Evolutionary conservation across 164 flowering plant species (phyloP), one percentile per base, ranked within the genome.

Genomic region (Taxillus chinensis): DNA sequence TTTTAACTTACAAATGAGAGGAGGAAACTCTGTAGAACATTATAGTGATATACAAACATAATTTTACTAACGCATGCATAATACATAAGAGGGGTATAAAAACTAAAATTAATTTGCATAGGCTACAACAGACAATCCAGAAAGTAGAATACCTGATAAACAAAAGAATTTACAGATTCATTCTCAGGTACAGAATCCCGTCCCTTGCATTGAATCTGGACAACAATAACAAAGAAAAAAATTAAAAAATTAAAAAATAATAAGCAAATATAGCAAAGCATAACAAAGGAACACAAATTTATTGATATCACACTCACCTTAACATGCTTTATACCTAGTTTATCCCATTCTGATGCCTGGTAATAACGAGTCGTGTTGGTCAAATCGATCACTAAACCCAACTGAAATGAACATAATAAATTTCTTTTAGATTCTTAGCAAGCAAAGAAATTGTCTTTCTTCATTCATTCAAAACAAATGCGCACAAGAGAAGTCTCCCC

Each of bases 381-480:
- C 75, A 92, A 73, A 78, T 92, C 96, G 67, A 92, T 86, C 67
- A 92, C 95, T 66, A 92, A 65, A 66, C 98, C 96, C 59, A 92
- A 83, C 98, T 92, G 86, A 56, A 77, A 76, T 39, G 45, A 27
- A 27, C 27, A 27, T 27, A 27, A 27, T 27, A 27, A 27, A 27
- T 27, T 27, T 27, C 27, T 27, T 27, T 27, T 27, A 27, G 27
- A 27, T 27, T 27, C 27, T 27, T 27, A 27, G 27, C 27, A 27
- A 27, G 27, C 27, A 27, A 27, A 27, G 27, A 27, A 27, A 27
- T 27, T 27, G 27, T 27, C 27, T 27, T 27, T 27, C 27, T 27
- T 27, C 27, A 2, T 27, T 27, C 27, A 27, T 27, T 27, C 27
- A 27, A 2, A 27, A 27, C 27, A 27, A 27, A 27, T 27, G 27